Evolutionary conservation across 163 green algal genomes (phyloP).

Genomic region (Smithsoniella earleae): DNA sequence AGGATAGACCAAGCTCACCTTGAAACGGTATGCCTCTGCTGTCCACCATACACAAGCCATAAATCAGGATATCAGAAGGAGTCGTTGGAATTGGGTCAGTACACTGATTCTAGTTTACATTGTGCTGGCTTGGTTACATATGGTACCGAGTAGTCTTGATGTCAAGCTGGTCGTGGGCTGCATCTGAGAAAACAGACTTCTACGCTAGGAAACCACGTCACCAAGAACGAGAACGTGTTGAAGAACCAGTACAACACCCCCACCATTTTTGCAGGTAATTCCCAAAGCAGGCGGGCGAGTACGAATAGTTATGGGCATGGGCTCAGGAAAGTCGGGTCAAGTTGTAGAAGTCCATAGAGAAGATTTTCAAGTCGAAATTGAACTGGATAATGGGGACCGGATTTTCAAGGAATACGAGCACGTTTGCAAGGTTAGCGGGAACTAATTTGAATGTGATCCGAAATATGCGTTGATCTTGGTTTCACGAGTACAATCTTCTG

Average conservation of each 20-base stretch:
- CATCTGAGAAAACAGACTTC: too few relatives aligned
- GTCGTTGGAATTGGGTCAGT: conserved; percentile 38
- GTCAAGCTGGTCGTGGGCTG: too few relatives aligned
- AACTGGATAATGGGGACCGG: conserved; percentile 6
- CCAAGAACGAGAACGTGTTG: too few relatives aligned
- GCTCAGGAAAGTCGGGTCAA: conserved; percentile 58
- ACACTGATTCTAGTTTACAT: background rate
- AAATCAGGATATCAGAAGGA: too few relatives aligned
- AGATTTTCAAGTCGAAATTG: conserved; percentile 50
- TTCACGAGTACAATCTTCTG: conserved; percentile 37
- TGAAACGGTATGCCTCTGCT: conserved; percentile 55
- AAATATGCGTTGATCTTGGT: too few relatives aligned
- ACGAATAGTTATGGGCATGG: conserved; percentile 61
- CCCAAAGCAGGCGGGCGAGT: conserved; percentile 60
- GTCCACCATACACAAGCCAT: too few relatives aligned
- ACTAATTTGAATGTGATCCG: too few relatives aligned
- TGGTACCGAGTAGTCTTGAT: too few relatives aligned
- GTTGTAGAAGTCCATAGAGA: conserved; percentile 39
- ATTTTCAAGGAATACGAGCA: conserved; percentile 76
- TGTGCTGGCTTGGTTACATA: conserved; percentile 13
- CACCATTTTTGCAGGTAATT: conserved; percentile 45
- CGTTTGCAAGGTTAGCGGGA: conserved; percentile 61
- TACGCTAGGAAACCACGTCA: too few relatives aligned
- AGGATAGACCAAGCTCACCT: conserved; percentile 75
- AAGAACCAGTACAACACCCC: too few relatives aligned